Evolutionary conservation across 352 stramenopile genomes (phyloP), one percentile per base, ranked within the genome.

Genomic region (Globisporangium polare): DNA sequence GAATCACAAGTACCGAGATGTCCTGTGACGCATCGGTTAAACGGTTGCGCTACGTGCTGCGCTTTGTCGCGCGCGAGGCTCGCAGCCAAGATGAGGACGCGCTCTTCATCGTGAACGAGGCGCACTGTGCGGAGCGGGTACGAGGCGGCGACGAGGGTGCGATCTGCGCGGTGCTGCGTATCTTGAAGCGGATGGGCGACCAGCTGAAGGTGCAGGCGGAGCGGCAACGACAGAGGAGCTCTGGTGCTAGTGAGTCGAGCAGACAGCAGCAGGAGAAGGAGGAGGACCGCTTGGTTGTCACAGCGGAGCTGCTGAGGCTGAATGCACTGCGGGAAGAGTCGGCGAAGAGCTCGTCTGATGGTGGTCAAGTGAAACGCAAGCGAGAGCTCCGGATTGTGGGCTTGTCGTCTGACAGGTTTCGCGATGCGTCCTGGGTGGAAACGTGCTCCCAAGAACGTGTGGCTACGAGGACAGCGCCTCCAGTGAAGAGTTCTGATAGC

Each of bases 71-170:
- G 2, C 67, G 64, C 8, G 71, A 75, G 26, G 74, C 68, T 45
- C 65, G 68, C 47, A 74, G 68, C 17, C 60, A 63, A 18, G 80
- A 90, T 27, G 53, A 54, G 29, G 75, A 83, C 26, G 72, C 72
- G 12, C 71, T 87, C 50, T 80, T 76, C 35, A 4, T 87, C 8
- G 62, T 92, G 12, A 81, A 89, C 27, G 58, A 83, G 12, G 59
- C 60, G 2, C 29, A 74, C 0, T 90, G 78, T 50, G 72, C 69
- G 10, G 37, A 53, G 3, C 74, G 63, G 17, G 33, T 90, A 8
- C 62, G 75, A 37, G 62, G 66, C 8, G 83, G 77, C 3, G 56
- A 80, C 31, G 22, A 22, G 24, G 57, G 65, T 8, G 68, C 71
- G 7, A 84, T 90, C 52, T 72, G 64, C 15, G 76, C 79, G 2